Base-by-base conservation (phyloP, 805 yeast genomes). In the Schwanniomyces pseudopolymorphus region DNA sequence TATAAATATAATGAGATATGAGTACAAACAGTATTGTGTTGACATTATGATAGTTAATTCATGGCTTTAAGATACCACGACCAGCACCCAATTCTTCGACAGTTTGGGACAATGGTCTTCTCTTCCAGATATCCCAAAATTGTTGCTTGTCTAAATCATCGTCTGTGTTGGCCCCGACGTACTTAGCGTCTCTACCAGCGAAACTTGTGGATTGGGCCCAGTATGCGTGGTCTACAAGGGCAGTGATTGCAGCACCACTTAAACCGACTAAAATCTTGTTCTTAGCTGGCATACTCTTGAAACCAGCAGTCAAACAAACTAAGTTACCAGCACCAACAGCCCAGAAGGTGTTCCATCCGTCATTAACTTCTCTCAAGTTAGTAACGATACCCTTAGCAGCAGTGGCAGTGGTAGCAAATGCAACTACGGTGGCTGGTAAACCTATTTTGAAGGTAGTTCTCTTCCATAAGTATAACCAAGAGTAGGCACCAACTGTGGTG, bases 31-130 rank as follows among this genome's bases (percentile, higher is more conserved):
- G 20, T 31, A n/a, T 9, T 26, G 10, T 26, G 35, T 4, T 10
- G 35, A 3, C 19, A 17, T 6, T n/a, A 16, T 14, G 20, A 5
- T 3, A 14, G 8, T 31, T 17, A 22, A 24, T 14, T 38, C 58
- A 69, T 43, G 67, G 64, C 59, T 70, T 70, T 54, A 76, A 73
- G 49, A 79, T 75, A 55, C 84, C 84, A 62, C 84, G 72, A 45
- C 84, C 84, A 54, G 69, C 81, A 53, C 96, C 96, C 55, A 88
- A 74, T 58, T 83, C 84, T 50, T 80, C 85, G 22, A 85, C 79
- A 8, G 95, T 87, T 68, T 87, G 90, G 17, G 89, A 81, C 54
- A 88, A 69, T 14, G 96, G 96, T 59, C 87, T 80, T 74, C 96
- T 84, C 71, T 83, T 80, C 62, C 82, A 80, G 31, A 84, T 83